A percentile compares a stretch with the other conserved stretches of the same genome.
Evolutionary conservation across 2,329 filamentous ascomycete genomes (phyloP).

Genomic region (Calonectria fujianensis): DNA sequence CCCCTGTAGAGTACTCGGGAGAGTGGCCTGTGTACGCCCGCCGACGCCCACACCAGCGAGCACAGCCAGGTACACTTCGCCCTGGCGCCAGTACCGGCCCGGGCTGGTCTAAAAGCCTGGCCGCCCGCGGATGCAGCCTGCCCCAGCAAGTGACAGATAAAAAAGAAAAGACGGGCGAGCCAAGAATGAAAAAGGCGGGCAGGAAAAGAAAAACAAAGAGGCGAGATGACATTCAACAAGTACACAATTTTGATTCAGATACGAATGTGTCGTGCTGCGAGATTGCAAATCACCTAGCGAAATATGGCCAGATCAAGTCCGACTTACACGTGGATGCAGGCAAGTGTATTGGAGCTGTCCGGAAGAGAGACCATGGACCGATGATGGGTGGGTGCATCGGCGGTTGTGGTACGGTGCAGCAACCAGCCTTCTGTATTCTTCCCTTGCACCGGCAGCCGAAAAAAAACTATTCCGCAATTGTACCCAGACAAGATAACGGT

Average conservation of each 20-base stretch:
- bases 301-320: conserved; percentile 1
- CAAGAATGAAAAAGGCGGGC: not conserved
- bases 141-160: conserved; percentile 28
- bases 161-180: conserved; percentile 19
- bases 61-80: conserved; percentile 19
- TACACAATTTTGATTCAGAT: conserved; percentile 11
- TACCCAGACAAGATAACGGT: conserved; percentile 14
- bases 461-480: conserved; percentile 16
- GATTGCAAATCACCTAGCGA: conserved; percentile 18
- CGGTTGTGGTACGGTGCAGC: not conserved
- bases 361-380: not conserved
- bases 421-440: not conserved
- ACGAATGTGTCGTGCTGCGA: conserved; percentile 12
- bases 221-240: conserved; percentile 10
- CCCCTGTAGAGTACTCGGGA: conserved; percentile 25
- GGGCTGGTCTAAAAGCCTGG: conserved; percentile 27
- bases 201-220: conserved; percentile 2
- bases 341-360: not conserved
- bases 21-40: conserved; percentile 19
- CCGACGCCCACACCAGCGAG: not conserved
- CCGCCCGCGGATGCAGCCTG: conserved; percentile 21
- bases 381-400: conserved; percentile 13
- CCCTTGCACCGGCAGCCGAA: conserved; percentile 13
- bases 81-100: conserved; percentile 7
- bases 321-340: conserved; percentile 22